These are phyloP conservation scores for Scheffersomyces quercinus DNA, from an alignment of 1,139 yeast species.

Conservation along the genomic window DNA sequence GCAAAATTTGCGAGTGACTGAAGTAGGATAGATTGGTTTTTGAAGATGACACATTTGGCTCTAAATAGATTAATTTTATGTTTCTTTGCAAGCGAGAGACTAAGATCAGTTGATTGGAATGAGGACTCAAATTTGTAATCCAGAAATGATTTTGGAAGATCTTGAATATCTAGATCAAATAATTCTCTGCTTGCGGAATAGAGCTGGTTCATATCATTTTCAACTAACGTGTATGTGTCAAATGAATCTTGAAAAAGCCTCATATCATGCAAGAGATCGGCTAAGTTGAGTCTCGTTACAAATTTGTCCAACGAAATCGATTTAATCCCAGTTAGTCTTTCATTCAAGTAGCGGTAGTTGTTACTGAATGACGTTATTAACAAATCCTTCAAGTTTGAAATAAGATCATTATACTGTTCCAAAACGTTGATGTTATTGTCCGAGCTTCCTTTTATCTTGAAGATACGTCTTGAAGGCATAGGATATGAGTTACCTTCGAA, in stretches of 20 bases:
- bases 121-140: conserved; percentile 19
- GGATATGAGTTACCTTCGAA: conserved; percentile 12
- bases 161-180: neutral
- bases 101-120: conserved; percentile 11
- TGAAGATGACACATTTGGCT: conserved; percentile 28
- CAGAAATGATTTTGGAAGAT: conserved; percentile 6
- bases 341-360: conserved; percentile 43
- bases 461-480: conserved; percentile 27
- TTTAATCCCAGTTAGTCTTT: conserved; percentile 32
- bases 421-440: conserved; percentile 35
- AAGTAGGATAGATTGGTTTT: conserved; percentile 26
- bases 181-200: conserved; percentile 14
- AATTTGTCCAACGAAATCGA: conserved; percentile 18
- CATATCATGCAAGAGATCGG: conserved; percentile 45
- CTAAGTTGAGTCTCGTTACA: conserved; percentile 22
- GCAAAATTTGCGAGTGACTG: conserved; percentile 31
- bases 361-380: conserved; percentile 57
- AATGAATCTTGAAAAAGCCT: conserved; percentile 60
- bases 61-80: conserved; percentile 26
- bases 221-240: conserved; percentile 42
- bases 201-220: conserved; percentile 21
- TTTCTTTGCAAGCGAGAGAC: conserved; percentile 9
- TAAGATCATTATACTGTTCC: conserved; percentile 53
- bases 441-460: conserved; percentile 42
- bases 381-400: conserved; percentile 49